phyloP scores from a whole-genome alignment of 2,329 filamentous ascomycete species.

The Clonostachys chloroleuca region DNA sequence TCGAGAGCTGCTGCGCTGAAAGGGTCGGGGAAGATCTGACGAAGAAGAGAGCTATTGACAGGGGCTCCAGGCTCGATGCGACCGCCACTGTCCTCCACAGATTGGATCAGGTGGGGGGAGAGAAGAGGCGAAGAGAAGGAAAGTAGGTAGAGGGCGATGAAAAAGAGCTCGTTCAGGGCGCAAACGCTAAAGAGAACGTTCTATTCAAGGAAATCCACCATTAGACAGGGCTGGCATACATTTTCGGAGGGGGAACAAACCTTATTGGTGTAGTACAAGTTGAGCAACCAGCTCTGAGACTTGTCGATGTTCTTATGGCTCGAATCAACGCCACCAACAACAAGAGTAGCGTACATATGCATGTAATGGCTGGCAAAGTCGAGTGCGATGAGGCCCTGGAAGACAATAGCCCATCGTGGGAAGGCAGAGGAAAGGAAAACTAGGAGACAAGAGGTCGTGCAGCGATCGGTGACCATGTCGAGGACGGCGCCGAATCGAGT shows the following conservation, averaged over 20 bases:
- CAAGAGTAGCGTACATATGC: conserved; percentile 96
- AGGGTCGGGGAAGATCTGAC: conserved; percentile 78
- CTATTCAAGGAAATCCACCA: conserved; percentile 34
- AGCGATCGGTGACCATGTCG: conserved; percentile 98
- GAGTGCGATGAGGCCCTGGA: conserved; percentile 88
- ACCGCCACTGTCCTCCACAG: conserved; percentile 48
- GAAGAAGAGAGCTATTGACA: conserved; percentile 64
- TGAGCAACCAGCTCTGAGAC: conserved; percentile 81
- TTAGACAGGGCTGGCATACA: neutral
- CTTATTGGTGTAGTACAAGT: conserved; percentile 97
- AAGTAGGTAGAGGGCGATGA: conserved; percentile 95
- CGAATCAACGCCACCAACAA: conserved; percentile 74
- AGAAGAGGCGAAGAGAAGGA: conserved; percentile 91
- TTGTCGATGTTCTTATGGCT: conserved; percentile 94
- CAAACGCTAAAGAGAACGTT: conserved; percentile 89
- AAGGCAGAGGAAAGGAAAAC: conserved; percentile 95
- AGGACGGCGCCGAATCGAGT: conserved; percentile 95
- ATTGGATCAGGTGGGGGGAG: conserved; percentile 74
- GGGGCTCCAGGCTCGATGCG: conserved; percentile 63
- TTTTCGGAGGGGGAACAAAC: conserved; percentile 43
- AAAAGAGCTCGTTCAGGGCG: conserved; percentile 90
- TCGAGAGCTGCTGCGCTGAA: conserved; percentile 92
- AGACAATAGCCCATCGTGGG: conserved; percentile 88
- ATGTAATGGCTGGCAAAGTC: conserved; percentile 97
- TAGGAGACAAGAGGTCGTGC: conserved; percentile 90